Evolutionary conservation across 495 filamentous ascomycete species (phyloP).

Genomic region (Trichoderma parareesei): DNA sequence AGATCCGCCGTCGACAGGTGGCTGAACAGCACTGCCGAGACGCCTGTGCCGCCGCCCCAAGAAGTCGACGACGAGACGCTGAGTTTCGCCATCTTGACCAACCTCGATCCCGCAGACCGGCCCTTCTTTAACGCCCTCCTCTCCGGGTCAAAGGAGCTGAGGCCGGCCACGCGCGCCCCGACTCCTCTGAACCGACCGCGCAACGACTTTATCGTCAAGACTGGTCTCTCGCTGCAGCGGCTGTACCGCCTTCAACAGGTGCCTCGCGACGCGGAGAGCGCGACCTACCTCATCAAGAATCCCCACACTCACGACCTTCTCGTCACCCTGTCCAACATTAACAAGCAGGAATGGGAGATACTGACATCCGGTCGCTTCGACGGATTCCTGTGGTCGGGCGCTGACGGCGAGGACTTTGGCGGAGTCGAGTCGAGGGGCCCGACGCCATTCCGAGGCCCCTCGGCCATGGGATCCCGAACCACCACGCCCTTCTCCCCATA

Average conservation of each 20-base stretch:
- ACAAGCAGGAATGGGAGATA: slow-evolving; percentile 88
- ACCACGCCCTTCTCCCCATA: slow-evolving; percentile 29
- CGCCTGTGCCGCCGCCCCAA: slow-evolving; percentile 61
- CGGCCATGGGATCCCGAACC: slow-evolving; percentile 29
- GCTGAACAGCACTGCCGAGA: slow-evolving; percentile 68
- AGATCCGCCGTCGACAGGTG: slow-evolving; percentile 76
- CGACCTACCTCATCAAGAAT: slow-evolving; percentile 83
- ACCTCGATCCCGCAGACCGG: slow-evolving; percentile 65
- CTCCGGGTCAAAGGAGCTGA: slow-evolving; percentile 54
- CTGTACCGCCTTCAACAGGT: slow-evolving; percentile 65
- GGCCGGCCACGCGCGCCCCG: slow-evolving; percentile 45
- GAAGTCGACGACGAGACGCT: slow-evolving; percentile 91
- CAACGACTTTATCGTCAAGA: slow-evolving; percentile 61
- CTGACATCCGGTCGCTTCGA: slow-evolving; percentile 93
- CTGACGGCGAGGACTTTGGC: slow-evolving; percentile 46
- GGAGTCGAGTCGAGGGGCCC: slow-evolving; percentile 45
- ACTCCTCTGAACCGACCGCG: slow-evolving; percentile 45
- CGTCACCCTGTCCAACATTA: slow-evolving; percentile 79
- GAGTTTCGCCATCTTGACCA: slow-evolving; percentile 85
- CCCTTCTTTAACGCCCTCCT: slow-evolving; percentile 71
- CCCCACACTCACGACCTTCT: slow-evolving; percentile 75
- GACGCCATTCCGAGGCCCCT: slow-evolving; percentile 32
- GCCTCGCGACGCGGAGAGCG: slow-evolving; percentile 77
- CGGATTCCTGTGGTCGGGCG: slow-evolving; percentile 93
- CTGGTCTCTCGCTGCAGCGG: slow-evolving; percentile 68